Evolutionary conservation across 352 stramenopile genomes (phyloP), one percentile per base, ranked within the genome.

Genomic region (Globisporangium apiculatum): DNA sequence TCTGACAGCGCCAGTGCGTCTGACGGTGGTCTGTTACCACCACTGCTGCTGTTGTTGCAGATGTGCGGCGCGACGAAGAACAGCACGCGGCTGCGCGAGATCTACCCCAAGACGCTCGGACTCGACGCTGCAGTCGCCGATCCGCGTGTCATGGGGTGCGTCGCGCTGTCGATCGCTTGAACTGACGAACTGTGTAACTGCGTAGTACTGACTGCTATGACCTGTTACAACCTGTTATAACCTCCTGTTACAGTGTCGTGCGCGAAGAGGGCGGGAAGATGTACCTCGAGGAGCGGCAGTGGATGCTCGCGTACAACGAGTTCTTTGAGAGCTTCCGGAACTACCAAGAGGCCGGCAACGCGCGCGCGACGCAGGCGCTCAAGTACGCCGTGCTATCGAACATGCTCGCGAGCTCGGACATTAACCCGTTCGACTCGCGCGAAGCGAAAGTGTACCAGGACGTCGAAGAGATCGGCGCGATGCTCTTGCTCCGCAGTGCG

Each of bases 261-360:
- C 76, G 86, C 47, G 91, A 97, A 70, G 86, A 96, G 64, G 91
- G 91, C 8, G 91, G 89, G n/a, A 96, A 96, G 61, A 97, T 97
- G 89, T 93, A 97, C 66, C 71, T 98, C 74, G 77, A 89, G 49
- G 79, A 96, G 66, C 77, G 79, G 36, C 67, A 94, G 56, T 98
- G 89, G 89, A 83, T 83, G 61, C 69, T 91, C 41, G 91, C 91
- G 47, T 97, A 97, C 75, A 96, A 97, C 60, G 87, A 98, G 63
- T 97, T 97, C 63, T 97, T 96, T 41, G 89, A 97, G 71, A 93
- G 87, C 58, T 97, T 98, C 61, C 79, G 87, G 41, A 96, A 95
- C 65, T 97, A 97, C 65, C 89, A 97, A 57, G 87, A 98, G 68
- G 89, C 88, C 11, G 91, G 87, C 5, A 95, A 96, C 58, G 59